Evolutionary conservation across 2,329 filamentous ascomycete species (phyloP), one percentile per base, ranked within the genome.

Genomic region (Colletotrichum viniferum): DNA sequence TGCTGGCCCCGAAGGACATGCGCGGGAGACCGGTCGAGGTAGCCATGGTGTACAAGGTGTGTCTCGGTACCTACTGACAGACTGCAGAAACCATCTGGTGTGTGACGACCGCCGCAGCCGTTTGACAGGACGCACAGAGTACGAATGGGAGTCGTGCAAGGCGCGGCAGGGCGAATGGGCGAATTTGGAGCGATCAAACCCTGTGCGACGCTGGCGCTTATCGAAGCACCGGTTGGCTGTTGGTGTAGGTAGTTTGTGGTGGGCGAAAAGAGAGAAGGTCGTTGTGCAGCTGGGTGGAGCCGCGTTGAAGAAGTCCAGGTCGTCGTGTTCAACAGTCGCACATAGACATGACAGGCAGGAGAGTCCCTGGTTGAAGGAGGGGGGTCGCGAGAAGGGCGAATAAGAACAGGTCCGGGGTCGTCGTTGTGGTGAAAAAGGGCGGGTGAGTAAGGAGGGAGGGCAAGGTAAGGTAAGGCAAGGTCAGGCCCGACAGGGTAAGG

Each of bases 1-100:
- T 63, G 69, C 62, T 63, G 32, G 75, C 69, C 30, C 77, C 77
- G 56, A 78, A 78, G 56, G 77, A 78, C 72, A 78, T 74, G 62
- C 77, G 77, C 32, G 76, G 75, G 12, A 76, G 56, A 16, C 67
- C 75, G 55, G 76, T 74, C 24, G 77, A 76, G 30, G 77, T 64
- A 66, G 77, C 75, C 77, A 78, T 78, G 72, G 75, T 64, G 75
- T 52, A 66, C 61, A 63, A 62, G 56, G 48, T 63, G 66, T 77
- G 26, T 74, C 69, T 38, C 21, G 60, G 28, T 43, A 63, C 36
- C 67, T 76, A 74, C 48, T 16, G 32, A 18, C 38, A 55, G 48
- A 61, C 58, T 61, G 73, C 64, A 73, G 73, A 28, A 21, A 76
- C 32, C 73, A 73, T 76, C 72, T 66, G 68, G 69, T 26, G 64